Conservation (phyloP, 2,329 filamentous ascomycete genomes). For the Trichoderma aggressivum region DNA sequence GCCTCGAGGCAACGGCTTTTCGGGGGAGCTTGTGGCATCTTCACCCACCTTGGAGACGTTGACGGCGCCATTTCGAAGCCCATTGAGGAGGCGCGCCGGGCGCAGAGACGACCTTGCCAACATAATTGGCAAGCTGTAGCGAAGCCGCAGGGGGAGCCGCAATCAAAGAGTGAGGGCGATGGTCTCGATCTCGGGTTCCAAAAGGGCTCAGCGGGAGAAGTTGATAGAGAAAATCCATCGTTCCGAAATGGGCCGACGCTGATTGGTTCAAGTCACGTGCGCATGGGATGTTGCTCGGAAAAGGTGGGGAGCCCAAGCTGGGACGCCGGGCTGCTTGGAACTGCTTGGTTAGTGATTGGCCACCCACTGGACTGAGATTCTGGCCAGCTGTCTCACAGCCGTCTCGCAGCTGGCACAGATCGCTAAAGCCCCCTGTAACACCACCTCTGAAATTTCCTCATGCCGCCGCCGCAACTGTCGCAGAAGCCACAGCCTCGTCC, state of each 20-base stretch:
- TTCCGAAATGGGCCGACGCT: slow-evolving; percentile 43
- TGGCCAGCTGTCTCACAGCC: neutral
- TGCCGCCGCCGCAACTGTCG: neutral
- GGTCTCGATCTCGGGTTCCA: slow-evolving; percentile 38
- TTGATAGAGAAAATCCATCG: slow-evolving; percentile 43
- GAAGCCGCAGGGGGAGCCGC: slow-evolving; percentile 36
- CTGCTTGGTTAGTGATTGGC: neutral
- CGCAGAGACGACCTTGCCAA: slow-evolving; percentile 90
- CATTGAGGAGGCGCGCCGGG: slow-evolving; percentile 80
- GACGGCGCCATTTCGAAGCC: slow-evolving; percentile 69
- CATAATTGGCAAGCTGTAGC: slow-evolving; percentile 63
- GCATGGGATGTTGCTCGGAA: slow-evolving; percentile 14
- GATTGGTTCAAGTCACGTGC: slow-evolving; percentile 41
- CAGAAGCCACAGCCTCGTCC: neutral
- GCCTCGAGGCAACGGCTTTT: neutral
- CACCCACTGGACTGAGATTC: neutral
- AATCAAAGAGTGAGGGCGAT: slow-evolving; percentile 35
- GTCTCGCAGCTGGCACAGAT: neutral
- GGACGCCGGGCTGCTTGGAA: neutral
- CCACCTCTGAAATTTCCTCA: neutral
- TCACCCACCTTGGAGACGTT: slow-evolving; percentile 68
- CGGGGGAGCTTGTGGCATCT: slow-evolving; percentile 32
- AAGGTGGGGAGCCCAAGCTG: neutral
- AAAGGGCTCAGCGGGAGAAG: slow-evolving; percentile 39
- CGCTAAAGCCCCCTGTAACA: neutral